Evolutionary conservation across 1,284 basidiomycete species (phyloP).

Genomic region (Porogramme epimiltina): DNA sequence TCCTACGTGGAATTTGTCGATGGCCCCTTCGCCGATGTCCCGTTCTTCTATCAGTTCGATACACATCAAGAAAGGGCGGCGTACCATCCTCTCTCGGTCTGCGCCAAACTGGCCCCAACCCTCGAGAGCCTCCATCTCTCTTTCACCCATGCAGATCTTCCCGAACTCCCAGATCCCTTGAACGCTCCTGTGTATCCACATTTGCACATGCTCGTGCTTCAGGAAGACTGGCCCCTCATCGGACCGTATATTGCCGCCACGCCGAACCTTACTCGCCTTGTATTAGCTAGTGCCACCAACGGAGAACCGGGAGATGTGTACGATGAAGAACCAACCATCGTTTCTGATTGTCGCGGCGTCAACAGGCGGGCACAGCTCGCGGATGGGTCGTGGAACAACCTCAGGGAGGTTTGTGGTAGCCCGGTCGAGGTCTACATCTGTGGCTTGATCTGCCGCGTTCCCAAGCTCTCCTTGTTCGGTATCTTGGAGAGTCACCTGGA

Average conservation of each 20-base stretch:
- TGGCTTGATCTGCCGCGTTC: constrained; percentile 1
- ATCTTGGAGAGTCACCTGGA: too few relatives aligned
- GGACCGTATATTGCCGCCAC: constrained; percentile 3
- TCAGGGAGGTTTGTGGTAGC: background rate
- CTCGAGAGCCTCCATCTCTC: background rate
- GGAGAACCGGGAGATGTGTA: too few relatives aligned
- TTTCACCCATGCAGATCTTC: too few relatives aligned
- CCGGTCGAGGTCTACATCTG: background rate
- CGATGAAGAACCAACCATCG: too few relatives aligned
- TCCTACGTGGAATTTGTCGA: too few relatives aligned
- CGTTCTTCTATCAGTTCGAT: background rate
- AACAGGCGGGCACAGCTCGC: constrained; percentile 1
- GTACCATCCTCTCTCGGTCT: background rate
- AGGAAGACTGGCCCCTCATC: constrained; percentile 5
- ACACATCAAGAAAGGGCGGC: background rate
- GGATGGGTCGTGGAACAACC: background rate
- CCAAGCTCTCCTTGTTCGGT: background rate
- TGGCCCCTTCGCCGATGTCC: background rate
- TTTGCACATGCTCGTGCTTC: background rate
- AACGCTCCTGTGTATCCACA: background rate
- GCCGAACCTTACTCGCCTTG: constrained; percentile 3
- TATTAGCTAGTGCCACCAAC: too few relatives aligned
- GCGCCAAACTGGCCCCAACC: background rate
- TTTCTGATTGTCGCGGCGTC: background rate
- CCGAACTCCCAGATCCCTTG: too few relatives aligned